Evolutionary conservation across 2,329 filamentous ascomycete genomes (phyloP).

Genomic region (Dactylonectria macrodidyma): DNA sequence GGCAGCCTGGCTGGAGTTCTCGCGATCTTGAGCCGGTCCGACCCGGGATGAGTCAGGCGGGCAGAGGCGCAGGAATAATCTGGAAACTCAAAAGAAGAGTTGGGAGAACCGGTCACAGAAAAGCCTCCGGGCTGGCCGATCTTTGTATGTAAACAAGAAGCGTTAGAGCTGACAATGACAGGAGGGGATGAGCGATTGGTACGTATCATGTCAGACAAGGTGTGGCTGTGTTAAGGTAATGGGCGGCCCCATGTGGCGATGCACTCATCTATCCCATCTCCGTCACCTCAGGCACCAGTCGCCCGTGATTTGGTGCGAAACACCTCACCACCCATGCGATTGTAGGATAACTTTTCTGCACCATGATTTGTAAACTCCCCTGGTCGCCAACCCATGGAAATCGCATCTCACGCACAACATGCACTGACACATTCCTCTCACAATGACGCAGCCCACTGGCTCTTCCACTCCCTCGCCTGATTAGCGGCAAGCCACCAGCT

Average conservation of each 20-base stretch:
- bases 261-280: neutral
- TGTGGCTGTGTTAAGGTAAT: constrained; percentile 6
- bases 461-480: neutral
- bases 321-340: neutral
- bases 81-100: neutral
- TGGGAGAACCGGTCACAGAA: neutral
- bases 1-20: no score
- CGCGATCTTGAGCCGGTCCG: neutral
- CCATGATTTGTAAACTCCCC: no score
- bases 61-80: neutral
- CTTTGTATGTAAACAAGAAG: neutral
- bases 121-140: neutral
- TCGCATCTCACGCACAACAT: neutral
- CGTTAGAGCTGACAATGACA: no score
- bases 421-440: neutral
- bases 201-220: constrained; percentile 4
- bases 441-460: neutral
- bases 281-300: neutral
- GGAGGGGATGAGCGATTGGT: neutral
- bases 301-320: constrained; percentile 1
- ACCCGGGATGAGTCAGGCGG: constrained; percentile 5
- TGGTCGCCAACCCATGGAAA: neutral
- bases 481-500: neutral
- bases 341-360: neutral
- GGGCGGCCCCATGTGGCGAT: constrained; percentile 11